These are phyloP conservation scores for Candida taoyuanica DNA, from an alignment of 805 yeast species.

Conservation along the genomic window DNA sequence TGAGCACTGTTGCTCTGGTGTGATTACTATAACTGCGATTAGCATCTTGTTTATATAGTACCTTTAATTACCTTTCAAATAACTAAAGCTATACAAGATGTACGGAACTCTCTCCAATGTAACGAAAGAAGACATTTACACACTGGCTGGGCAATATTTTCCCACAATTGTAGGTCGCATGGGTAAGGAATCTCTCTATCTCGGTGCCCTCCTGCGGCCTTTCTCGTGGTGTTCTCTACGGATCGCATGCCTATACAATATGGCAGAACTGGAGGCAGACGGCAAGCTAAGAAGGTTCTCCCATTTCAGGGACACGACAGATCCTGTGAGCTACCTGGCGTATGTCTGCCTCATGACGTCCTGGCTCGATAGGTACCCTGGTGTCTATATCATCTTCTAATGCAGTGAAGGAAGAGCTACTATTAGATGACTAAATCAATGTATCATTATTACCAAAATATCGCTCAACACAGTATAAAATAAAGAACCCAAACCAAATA, in stretches of 20 bases:
- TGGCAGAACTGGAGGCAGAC: neutral
- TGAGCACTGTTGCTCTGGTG: no score
- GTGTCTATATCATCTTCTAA: neutral
- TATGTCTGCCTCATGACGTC: neutral
- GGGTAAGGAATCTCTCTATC: neutral
- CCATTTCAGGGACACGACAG: neutral
- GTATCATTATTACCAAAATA: neutral
- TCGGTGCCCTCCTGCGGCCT: neutral
- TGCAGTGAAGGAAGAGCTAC: no score
- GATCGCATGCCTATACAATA: neutral
- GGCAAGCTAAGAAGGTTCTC: neutral
- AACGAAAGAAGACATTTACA: no score
- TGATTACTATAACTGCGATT: no score
- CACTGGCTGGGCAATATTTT: no score
- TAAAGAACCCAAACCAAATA: neutral
- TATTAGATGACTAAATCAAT: no score
- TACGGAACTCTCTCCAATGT: no score
- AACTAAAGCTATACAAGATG: no score
- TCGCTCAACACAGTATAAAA: neutral
- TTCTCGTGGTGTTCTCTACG: slow-evolving; percentile 1
- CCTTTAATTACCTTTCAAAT: no score
- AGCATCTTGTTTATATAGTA: no score
- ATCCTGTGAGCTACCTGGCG: neutral
- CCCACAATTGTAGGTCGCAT: neutral
- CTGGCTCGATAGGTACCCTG: no score